Evolutionary conservation across 2,329 filamentous ascomycete genomes (phyloP).

Genomic region (Fusarium abutilonis): DNA sequence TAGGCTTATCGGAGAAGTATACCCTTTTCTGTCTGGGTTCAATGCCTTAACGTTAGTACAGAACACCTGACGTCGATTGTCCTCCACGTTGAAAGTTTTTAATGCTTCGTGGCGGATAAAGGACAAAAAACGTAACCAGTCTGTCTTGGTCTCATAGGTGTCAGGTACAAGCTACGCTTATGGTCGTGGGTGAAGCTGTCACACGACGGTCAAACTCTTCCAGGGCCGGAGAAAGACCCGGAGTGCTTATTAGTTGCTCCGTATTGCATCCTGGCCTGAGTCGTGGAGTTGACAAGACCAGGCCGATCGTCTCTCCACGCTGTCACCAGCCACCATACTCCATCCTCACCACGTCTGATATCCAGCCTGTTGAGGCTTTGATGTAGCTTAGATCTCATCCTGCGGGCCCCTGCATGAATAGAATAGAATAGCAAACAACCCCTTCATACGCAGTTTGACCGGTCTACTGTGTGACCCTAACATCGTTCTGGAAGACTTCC

Average conservation of each 20-base stretch:
- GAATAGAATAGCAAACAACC: constrained; percentile 4
- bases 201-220: constrained; percentile 26
- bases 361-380: constrained; percentile 15
- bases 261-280: constrained; percentile 1
- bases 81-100: constrained; percentile 13
- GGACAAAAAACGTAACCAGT: constrained; percentile 4
- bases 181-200: constrained; percentile 9
- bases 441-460: constrained; percentile 5
- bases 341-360: constrained; percentile 4
- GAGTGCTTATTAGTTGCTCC: constrained; percentile 14
- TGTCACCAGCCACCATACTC: constrained; percentile 15
- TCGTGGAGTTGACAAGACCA: constrained; percentile 10
- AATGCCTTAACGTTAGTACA: constrained; percentile 1
- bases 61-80: constrained; percentile 4
- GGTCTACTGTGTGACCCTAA: constrained; percentile 19
- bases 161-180: constrained; percentile 9
- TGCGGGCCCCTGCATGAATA: constrained; percentile 26
- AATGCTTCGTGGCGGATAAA: constrained; percentile 23
- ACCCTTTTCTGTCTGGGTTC: constrained; percentile 24
- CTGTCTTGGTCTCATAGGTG: not conserved
- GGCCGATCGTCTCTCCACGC: not conserved
- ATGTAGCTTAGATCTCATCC: constrained; percentile 19
- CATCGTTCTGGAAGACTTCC: constrained; percentile 42
- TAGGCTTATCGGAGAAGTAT: constrained; percentile 21
- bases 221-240: constrained; percentile 14